Evolutionary conservation across 768 basidiomycete genomes (phyloP).

Genomic region (Plicaturopsis crispa): DNA sequence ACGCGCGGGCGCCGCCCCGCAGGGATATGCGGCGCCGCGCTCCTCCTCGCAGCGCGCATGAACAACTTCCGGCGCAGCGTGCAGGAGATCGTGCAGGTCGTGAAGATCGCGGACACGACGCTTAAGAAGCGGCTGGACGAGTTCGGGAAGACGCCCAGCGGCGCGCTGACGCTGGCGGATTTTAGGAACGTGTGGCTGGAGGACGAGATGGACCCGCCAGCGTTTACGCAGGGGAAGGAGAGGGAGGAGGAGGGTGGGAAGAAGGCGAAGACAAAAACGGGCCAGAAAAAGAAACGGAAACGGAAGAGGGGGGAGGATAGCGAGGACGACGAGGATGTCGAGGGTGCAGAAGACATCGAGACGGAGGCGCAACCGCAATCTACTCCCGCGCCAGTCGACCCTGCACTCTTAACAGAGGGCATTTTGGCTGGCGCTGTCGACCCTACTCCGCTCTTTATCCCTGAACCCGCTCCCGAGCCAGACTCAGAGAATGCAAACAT

Average conservation of each 20-base stretch:
- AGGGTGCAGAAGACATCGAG: slow-evolving; percentile 18
- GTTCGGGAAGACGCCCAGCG: slow-evolving; percentile 87
- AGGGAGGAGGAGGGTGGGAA: slow-evolving; percentile 42
- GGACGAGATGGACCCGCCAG: slow-evolving; percentile 88
- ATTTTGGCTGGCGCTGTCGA: slow-evolving; percentile 54
- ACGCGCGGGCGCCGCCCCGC: slow-evolving; percentile 90
- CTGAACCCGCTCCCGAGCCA: slow-evolving; percentile 34
- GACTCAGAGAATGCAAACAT: slow-evolving; percentile 37
- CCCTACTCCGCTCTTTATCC: slow-evolving; percentile 28
- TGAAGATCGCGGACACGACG: slow-evolving; percentile 97
- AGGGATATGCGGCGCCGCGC: slow-evolving; percentile 94
- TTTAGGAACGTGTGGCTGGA: slow-evolving; percentile 89
- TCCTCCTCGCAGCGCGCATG: slow-evolving; percentile 95
- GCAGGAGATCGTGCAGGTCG: slow-evolving; percentile 96
- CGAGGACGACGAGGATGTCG: slow-evolving; percentile 27
- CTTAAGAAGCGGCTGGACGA: slow-evolving; percentile 90
- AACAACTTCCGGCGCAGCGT: slow-evolving; percentile 92
- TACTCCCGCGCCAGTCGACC: slow-evolving; percentile 37
- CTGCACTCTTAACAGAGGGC: slow-evolving; percentile 53
- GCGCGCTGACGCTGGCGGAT: slow-evolving; percentile 78
- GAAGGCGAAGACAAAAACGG: slow-evolving; percentile 21
- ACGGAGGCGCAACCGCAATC: slow-evolving; percentile 13
- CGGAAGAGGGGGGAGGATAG: slow-evolving; percentile 31
- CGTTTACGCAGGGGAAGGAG: slow-evolving; percentile 73
- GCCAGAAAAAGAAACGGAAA: slow-evolving; percentile 27